Evolutionary conservation across 2,329 filamentous ascomycete species (phyloP), one percentile per base, ranked within the genome.

Genomic region (Colletotrichum sidae): DNA sequence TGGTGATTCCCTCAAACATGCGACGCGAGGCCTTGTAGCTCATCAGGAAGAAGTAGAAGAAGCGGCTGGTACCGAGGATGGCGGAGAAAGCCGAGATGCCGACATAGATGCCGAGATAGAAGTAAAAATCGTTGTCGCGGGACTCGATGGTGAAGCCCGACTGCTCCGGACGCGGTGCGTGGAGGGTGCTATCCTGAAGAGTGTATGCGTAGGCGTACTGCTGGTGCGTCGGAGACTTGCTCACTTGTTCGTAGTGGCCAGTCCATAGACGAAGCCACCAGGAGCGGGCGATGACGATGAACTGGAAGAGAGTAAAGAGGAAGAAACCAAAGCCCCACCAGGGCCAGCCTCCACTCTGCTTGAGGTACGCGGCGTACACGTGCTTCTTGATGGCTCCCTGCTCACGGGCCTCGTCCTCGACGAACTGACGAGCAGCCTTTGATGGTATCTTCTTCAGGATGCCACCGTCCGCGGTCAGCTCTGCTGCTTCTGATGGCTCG

Each of bases 371-470:
- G 11, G 80, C 72, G 68, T 94, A 95, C n/a, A 94, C 84, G 7
- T 82, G 81, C 25, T 81, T 81, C 70, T 90, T 90, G 38, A 95
- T 88, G 6, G 88, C 85, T 1, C 92, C 92, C 57, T 85, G 85
- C 72, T 93, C 90, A 61, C 89, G 85, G n/a, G 80, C 81, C 75
- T 96, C 92, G 3, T 93, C 91, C 72, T 93, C 89, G 34, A 92
- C 86, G 69, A 94, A 95, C 74, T 93, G 91, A 69, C 88, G 88
- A 0, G 88, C 84, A 6, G 77, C 76, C 72, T 86, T 86, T 4
- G 84, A 84, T 2, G 80, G 72, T 0, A 84, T 74, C 70, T 86
- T 87, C 53, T 81, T 81, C 44, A 87, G 74, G 2, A 78, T 75
- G 17, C 69, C 70, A n/a, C 76, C 79, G n/a, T 76, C 74, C 3